A percentile compares a stretch with the other conserved stretches of the same genome.
These are phyloP conservation scores for Exophiala aquamarina DNA, from an alignment of 2,329 filamentous ascomycete species.

Conservation along the genomic window DNA sequence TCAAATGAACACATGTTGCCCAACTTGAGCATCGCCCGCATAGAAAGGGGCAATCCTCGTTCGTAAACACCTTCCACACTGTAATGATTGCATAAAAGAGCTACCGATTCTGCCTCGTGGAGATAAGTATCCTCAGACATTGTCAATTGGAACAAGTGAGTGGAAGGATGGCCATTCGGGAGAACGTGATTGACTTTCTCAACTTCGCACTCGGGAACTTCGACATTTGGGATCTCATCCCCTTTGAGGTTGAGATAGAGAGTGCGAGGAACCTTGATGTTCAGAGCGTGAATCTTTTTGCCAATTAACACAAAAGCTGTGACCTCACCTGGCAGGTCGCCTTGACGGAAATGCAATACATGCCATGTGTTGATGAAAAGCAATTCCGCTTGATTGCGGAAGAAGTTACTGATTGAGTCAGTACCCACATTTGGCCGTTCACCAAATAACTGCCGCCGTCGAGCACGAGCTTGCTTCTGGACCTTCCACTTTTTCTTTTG, in stretches of 20 bases:
- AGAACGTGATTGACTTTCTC: slow-evolving; percentile 93
- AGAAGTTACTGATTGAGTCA: slow-evolving; percentile 67
- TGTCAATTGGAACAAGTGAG: slow-evolving; percentile 90
- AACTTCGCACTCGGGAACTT: slow-evolving; percentile 79
- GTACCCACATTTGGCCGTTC: slow-evolving; percentile 67
- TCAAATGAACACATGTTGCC: slow-evolving; percentile 94
- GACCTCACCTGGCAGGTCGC: slow-evolving; percentile 82
- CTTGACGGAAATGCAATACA: slow-evolving; percentile 79
- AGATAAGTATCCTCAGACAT: slow-evolving; percentile 88
- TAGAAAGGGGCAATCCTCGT: slow-evolving; percentile 81
- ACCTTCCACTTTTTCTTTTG: slow-evolving; percentile 99
- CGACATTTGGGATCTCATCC: slow-evolving; percentile 82
- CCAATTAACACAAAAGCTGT: slow-evolving; percentile 90
- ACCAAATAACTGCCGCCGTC: slow-evolving; percentile 88
- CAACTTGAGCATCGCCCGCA: slow-evolving; percentile 83
- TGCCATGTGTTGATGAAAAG: slow-evolving; percentile 95
- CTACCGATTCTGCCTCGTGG: slow-evolving; percentile 78
- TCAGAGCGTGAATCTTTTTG: slow-evolving; percentile 83
- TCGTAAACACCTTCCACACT: slow-evolving; percentile 98
- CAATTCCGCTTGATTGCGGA: slow-evolving; percentile 87
- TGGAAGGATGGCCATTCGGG: slow-evolving; percentile 90
- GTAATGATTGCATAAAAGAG: slow-evolving; percentile 80
- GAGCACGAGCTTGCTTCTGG: slow-evolving; percentile 83
- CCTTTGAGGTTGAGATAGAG: slow-evolving; percentile 90
- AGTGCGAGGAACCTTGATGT: slow-evolving; percentile 83